Base-by-base conservation (phyloP, 768 basidiomycete species). In the Suillus subluteus region DNA sequence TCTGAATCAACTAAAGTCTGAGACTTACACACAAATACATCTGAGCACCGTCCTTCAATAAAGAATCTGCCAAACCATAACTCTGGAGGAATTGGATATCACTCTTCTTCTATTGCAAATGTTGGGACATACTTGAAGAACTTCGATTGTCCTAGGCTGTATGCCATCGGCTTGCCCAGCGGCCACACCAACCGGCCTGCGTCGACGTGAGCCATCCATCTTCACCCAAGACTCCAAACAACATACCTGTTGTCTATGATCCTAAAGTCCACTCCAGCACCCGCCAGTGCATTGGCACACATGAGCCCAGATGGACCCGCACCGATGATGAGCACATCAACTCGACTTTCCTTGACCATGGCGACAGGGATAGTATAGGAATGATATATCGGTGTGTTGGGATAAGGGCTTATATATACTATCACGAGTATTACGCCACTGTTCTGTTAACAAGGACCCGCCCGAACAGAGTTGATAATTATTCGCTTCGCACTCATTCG, bases 51-150 rank as follows among this genome's bases (percentile, higher is more conserved):
- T 91, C 85, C 48, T 76, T 81, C 32, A 92, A 66, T 26, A 94
- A 72, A 4, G 85, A 82, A 21, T 91, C 88, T 0, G 85, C 89
- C 7, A 94, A 82, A 7, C 91, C 92, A 76, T 94, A 93, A 68
- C 91, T 94, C 91, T 93, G 62, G 15, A 11, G 35, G 4, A 21
- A n/a, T 46, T 64, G 8, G 2, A 65, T 11, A 38, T 4, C 15
- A 21, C 8, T n/a, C 6, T 61, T 15, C 4, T 50, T 12, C 16
- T 26, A 21, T 8, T 6, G 26, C 9, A 8, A 8, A 32, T 16
- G 11, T 21, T 67, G 16, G 37, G 16, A 68, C 74, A 35, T 41
- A 80, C 84, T 79, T 87, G 85, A 37, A 87, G 68, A 6, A 87
- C 82, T 69, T 87, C 86, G 61, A 84, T 80, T 2, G 86, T 86